Percentiles rank a stretch among this genome's conserved stretches.
Evolutionary conservation across 1,284 basidiomycete genomes (phyloP).

Genomic region (Gomphus sp.): DNA sequence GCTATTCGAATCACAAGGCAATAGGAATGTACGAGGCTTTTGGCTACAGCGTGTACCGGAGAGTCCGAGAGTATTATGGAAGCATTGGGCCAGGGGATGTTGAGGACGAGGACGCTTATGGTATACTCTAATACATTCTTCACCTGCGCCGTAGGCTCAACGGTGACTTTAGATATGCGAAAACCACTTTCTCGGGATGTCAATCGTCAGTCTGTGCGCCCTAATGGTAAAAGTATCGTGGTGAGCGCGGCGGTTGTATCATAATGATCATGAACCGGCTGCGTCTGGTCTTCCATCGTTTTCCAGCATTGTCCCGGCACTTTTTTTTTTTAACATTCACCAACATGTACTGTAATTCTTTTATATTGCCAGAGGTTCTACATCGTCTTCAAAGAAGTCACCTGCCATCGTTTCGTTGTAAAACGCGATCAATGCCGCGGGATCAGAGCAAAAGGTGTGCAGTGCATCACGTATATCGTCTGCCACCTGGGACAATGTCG

Average conservation of each 20-base stretch:
- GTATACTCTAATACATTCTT: slow-evolving; percentile 38
- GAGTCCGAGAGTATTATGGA: slow-evolving; percentile 83
- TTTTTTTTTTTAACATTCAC: neutral
- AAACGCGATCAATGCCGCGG: slow-evolving; percentile 44
- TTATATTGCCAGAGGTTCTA: slow-evolving; percentile 8
- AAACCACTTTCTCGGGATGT: slow-evolving; percentile 68
- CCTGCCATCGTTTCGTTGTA: slow-evolving; percentile 63
- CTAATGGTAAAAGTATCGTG: slow-evolving; percentile 65
- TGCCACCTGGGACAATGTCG: slow-evolving; percentile 31
- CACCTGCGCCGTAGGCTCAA: neutral
- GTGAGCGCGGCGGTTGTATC: slow-evolving; percentile 64
- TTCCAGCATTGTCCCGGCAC: too few species aligned
- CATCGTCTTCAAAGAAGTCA: slow-evolving; percentile 5
- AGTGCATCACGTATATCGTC: slow-evolving; percentile 55
- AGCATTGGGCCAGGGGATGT: slow-evolving; percentile 58
- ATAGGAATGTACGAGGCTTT: slow-evolving; percentile 81
- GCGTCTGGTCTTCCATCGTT: neutral
- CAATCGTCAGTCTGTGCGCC: slow-evolving; percentile 51
- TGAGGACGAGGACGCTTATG: slow-evolving; percentile 87
- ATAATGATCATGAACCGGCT: slow-evolving; percentile 21
- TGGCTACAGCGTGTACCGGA: slow-evolving; percentile 80
- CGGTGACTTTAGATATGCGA: slow-evolving; percentile 66
- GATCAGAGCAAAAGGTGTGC: slow-evolving; percentile 59
- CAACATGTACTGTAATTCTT: neutral
- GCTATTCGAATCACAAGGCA: slow-evolving; percentile 70